A percentile compares a stretch with the other conserved stretches of the same genome.
phyloP scores from a whole-genome alignment of 2,329 filamentous ascomycete species.

The Colletotrichum chrysophilum region DNA sequence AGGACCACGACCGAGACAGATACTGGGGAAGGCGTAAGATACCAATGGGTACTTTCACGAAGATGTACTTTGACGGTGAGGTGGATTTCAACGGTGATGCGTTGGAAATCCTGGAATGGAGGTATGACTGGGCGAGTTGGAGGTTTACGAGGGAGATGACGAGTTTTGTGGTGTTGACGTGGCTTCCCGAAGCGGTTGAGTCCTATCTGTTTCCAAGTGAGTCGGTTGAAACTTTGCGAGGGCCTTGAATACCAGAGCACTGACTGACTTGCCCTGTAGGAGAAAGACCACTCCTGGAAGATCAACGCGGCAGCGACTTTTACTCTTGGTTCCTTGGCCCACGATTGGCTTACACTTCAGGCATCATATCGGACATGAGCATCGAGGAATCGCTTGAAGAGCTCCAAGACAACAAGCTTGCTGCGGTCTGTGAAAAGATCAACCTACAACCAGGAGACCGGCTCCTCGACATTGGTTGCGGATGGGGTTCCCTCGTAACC shows the following conservation, averaged over 20 bases:
- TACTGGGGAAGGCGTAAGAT: slow-evolving; percentile 76
- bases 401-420: slow-evolving; percentile 90
- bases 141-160: slow-evolving; percentile 78
- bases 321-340: slow-evolving; percentile 92
- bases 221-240: not conserved
- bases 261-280: not conserved
- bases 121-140: slow-evolving; percentile 91
- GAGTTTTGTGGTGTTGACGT: slow-evolving; percentile 79
- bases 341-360: slow-evolving; percentile 92
- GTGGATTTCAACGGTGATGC: slow-evolving; percentile 88
- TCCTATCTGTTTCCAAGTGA: slow-evolving; percentile 73
- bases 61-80: slow-evolving; percentile 88
- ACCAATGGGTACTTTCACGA: slow-evolving; percentile 84
- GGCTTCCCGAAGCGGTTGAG: slow-evolving; percentile 70
- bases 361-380: slow-evolving; percentile 81
- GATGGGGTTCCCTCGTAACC: slow-evolving; percentile 87
- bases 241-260: not conserved
- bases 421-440: slow-evolving; percentile 88
- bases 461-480: slow-evolving; percentile 86
- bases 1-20: slow-evolving; percentile 51
- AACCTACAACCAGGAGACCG: slow-evolving; percentile 74
- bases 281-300: not conserved
- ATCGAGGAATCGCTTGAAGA: slow-evolving; percentile 83
- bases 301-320: slow-evolving; percentile 79
- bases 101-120: slow-evolving; percentile 80